Conservation (phyloP, 768 basidiomycete species). For the Russula emetica region DNA sequence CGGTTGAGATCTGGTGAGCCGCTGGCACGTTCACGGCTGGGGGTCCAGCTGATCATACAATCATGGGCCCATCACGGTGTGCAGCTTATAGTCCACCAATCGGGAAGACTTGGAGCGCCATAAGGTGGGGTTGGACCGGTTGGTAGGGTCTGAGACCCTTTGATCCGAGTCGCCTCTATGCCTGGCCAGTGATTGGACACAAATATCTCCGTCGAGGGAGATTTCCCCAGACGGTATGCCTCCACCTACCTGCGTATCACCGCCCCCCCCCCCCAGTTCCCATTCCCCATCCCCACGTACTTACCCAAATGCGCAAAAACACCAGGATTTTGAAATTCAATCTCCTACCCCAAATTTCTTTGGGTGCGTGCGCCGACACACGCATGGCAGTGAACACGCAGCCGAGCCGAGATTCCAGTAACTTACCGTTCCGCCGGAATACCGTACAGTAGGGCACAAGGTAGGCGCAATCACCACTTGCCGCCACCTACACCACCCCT, state of each 20-base stretch:
- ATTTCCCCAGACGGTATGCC: too few species aligned
- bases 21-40: not conserved
- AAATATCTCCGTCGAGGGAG: not conserved
- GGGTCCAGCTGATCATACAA: not conserved
- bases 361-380: not conserved
- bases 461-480: not conserved
- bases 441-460: not conserved
- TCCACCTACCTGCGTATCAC: too few species aligned
- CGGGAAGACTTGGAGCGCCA: not conserved
- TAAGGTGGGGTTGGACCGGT: not conserved
- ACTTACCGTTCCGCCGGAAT: not conserved
- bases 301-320: not conserved
- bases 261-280: not conserved
- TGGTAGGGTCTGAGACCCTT: not conserved
- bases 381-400: not conserved
- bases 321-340: not conserved
- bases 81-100: not conserved
- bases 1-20: not conserved
- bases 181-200: too few species aligned
- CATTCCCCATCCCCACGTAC: not conserved
- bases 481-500: not conserved
- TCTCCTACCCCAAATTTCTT: not conserved
- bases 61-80: not conserved
- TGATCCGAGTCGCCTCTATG: not conserved
- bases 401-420: not conserved